A percentile compares a stretch with the other conserved stretches of the same genome.
These are phyloP conservation scores for Cutaneotrichosporon sp. DNA, from an alignment of 1,284 basidiomycete genomes.

Conservation along the genomic window DNA sequence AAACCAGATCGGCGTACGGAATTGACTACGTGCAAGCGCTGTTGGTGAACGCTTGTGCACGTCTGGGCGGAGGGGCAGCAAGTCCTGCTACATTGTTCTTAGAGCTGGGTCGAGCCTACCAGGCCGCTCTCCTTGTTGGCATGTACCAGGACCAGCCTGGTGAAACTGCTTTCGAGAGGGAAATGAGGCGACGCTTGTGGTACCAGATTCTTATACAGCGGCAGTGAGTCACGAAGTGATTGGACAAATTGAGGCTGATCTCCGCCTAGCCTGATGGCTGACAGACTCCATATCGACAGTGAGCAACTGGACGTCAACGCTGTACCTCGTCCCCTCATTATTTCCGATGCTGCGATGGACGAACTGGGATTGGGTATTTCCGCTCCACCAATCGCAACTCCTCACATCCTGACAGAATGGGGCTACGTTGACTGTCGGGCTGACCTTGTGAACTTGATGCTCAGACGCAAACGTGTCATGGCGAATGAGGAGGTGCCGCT, in stretches of 20 bases:
- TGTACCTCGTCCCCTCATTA: not conserved
- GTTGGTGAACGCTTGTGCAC: not conserved
- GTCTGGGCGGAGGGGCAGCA: not conserved
- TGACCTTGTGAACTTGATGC: not conserved
- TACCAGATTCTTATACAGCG: not conserved
- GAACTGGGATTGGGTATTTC: not conserved
- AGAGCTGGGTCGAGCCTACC: slow-evolving; percentile 1
- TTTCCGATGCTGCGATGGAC: slow-evolving; percentile 4
- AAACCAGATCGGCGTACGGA: not conserved
- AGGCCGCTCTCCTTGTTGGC: not conserved
- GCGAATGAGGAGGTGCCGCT: not conserved
- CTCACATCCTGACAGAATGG: slow-evolving; percentile 2
- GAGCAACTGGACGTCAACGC: slow-evolving; percentile 1
- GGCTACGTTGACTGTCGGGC: not conserved
- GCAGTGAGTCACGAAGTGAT: slow-evolving; percentile 1
- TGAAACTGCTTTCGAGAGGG: not conserved
- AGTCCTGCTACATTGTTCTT: not conserved
- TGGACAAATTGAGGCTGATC: not conserved
- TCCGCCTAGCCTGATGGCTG: not conserved
- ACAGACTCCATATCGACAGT: slow-evolving; percentile 1
- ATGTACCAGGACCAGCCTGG: not conserved
- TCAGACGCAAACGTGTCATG: not conserved
- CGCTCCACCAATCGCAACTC: not conserved
- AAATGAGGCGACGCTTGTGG: not conserved
- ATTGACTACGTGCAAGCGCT: not conserved